Base-by-base conservation (phyloP, 768 basidiomycete species). In the Myochromella boudieri region DNA sequence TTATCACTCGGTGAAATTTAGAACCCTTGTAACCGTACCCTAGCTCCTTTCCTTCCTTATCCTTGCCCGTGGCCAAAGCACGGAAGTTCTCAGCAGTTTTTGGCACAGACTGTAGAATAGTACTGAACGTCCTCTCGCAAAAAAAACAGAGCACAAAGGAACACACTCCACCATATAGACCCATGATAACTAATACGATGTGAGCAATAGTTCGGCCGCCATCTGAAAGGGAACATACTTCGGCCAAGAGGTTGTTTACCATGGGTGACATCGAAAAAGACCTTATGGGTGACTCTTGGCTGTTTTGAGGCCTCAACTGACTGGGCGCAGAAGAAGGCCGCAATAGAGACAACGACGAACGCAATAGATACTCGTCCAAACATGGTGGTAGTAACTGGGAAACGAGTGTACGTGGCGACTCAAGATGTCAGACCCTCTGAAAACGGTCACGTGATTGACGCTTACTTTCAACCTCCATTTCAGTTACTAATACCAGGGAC, bases 61-160 rank as follows among this genome's bases (percentile, higher is more conserved):
- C 81, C 58, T 82, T 74, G 48, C 95, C 91, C 28, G 92, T 91
- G 10, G 90, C 74, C 56, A 99, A 78, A 38, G 93, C 91, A 47
- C 93, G 87, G 83, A 98, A 98, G 80, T 98, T 98, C 78, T 94
- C 95, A 20, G 76, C 94, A 25, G 95, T 97, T 72, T 95, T 95
- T 44, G 95, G 95, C 37, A 97, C 94, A 37, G 92, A 92, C 87
- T 94, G 47, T 22, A 31, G 29, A 37, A 42, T 20, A 39, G 11
- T 24, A 7, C 37, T 20, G 41, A n/a, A 29, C 15, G 32, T 22
- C 17, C 24, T 20, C 25, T 8, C 41, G 4, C 8, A 3, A 6
- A 15, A 25, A 18, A 45, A 11, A 29, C 17, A 22, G n/a, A n/a
- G n/a, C n/a, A n/a, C n/a, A 37, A 28, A 20, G 26, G 27, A 1